phyloP scores from a whole-genome alignment of 805 yeast genomes.

The Ogataea paradorogensis region DNA sequence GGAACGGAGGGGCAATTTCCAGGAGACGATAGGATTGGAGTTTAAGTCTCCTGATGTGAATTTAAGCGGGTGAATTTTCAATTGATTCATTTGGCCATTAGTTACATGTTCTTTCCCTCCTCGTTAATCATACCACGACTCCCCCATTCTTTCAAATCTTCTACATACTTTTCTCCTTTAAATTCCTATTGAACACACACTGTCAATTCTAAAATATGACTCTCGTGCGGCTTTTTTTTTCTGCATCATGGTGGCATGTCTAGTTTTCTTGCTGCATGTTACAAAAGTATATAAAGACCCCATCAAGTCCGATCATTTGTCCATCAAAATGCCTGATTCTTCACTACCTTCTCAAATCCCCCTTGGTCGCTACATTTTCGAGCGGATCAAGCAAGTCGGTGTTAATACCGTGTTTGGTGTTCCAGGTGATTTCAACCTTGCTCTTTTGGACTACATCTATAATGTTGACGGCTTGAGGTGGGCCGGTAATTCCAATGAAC shows the following conservation, averaged over 20 bases:
- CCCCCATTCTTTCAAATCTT: too few species aligned
- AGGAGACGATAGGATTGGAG: neutral
- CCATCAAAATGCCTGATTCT: constrained; percentile 3
- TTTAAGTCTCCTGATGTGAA: too few species aligned
- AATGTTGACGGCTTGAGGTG: constrained; percentile 75
- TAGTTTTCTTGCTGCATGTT: constrained; percentile 4
- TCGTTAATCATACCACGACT: too few species aligned
- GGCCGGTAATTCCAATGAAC: constrained; percentile 90
- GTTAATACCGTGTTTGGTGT: constrained; percentile 74
- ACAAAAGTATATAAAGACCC: constrained; percentile 2
- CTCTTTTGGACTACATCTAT: constrained; percentile 67
- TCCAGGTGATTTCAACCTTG: constrained; percentile 79
- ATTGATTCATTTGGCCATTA: too few species aligned
- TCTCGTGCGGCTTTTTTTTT: constrained; percentile 4
- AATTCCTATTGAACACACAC: neutral
- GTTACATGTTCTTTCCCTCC: too few species aligned
- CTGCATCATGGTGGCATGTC: constrained; percentile 10
- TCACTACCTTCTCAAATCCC: constrained; percentile 40
- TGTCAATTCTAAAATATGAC: neutral
- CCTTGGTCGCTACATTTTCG: constrained; percentile 75
- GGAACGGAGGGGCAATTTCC: constrained; percentile 7
- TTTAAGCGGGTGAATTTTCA: too few species aligned
- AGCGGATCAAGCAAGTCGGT: constrained; percentile 70
- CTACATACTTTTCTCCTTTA: too few species aligned
- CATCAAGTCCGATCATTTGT: neutral